Evolutionary conservation across 805 yeast genomes (phyloP).

Genomic region (Starmerella bombi): DNA sequence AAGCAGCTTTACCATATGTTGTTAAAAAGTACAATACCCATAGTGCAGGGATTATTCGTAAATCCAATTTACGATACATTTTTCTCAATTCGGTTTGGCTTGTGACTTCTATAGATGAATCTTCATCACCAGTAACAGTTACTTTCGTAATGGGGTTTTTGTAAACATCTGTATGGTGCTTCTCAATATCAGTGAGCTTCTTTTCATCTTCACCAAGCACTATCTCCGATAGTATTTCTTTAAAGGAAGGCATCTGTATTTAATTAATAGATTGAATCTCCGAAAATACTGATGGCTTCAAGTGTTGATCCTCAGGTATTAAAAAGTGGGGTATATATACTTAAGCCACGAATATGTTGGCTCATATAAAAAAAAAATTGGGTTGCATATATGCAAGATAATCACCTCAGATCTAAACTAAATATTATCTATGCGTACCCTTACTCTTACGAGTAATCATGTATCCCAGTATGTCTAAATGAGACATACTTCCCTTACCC

Average conservation of each 20-base stretch:
- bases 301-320: background rate
- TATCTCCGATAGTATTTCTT: background rate
- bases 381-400: background rate
- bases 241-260: background rate
- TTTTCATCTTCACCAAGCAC: background rate
- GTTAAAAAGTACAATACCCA: slow-evolving; percentile 70
- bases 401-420: background rate
- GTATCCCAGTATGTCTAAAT: too few species aligned
- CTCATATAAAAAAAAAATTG: too few species aligned
- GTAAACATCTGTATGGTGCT: background rate
- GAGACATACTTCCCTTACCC: too few species aligned
- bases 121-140: background rate
- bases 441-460: too few species aligned
- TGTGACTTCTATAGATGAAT: background rate
- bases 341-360: too few species aligned
- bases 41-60: slow-evolving; percentile 64
- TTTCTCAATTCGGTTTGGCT: background rate
- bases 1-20: slow-evolving; percentile 64
- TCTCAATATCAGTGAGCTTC: background rate
- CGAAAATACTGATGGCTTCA: too few species aligned
- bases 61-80: slow-evolving; percentile 47
- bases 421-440: too few species aligned
- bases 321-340: background rate
- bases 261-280: too few species aligned
- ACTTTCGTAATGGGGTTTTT: background rate